Evolutionary conservation across 495 filamentous ascomycete genomes (phyloP).

Genomic region (Daldinia concentrica): DNA sequence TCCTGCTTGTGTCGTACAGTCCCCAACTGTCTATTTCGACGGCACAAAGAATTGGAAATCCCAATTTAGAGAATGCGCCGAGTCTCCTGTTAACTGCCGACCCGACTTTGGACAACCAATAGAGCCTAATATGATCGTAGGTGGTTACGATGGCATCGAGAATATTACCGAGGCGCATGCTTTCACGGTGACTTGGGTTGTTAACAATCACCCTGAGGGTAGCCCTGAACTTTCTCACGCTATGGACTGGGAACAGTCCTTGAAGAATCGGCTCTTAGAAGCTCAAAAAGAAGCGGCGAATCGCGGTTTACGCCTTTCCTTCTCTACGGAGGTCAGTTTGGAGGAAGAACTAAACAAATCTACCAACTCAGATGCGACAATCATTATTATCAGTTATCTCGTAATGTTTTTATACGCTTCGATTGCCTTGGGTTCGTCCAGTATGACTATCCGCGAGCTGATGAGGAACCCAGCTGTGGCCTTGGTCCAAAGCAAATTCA

Average conservation of each 20-base stretch:
- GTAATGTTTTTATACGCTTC: constrained; percentile 99
- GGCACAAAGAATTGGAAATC: constrained; percentile 72
- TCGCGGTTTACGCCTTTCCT: constrained; percentile 84
- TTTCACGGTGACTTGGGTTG: constrained; percentile 93
- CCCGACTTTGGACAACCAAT: constrained; percentile 89
- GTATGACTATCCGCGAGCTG: constrained; percentile 76
- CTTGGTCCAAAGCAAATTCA: constrained; percentile 94
- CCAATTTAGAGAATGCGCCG: constrained; percentile 73
- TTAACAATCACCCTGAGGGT: constrained; percentile 84
- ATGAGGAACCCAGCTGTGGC: constrained; percentile 81
- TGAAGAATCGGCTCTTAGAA: constrained; percentile 73
- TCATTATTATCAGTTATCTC: constrained; percentile 95
- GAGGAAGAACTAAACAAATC: constrained; percentile 96
- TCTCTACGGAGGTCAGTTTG: constrained; percentile 91
- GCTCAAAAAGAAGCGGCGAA: constrained; percentile 82
- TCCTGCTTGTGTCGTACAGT: constrained; percentile 90
- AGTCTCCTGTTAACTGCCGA: constrained; percentile 81
- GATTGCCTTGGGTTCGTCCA: constrained; percentile 87
- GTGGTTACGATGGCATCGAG: constrained; percentile 73
- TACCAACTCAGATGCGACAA: constrained; percentile 97
- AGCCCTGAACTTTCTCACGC: constrained; percentile 72
- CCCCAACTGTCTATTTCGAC: constrained; percentile 84
- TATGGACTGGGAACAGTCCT: constrained; percentile 86
- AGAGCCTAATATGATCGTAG: constrained; percentile 83
- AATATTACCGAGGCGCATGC: constrained; percentile 79